phyloP scores from a whole-genome alignment of 768 basidiomycete species.

The Panaeolus cyanescens region DNA sequence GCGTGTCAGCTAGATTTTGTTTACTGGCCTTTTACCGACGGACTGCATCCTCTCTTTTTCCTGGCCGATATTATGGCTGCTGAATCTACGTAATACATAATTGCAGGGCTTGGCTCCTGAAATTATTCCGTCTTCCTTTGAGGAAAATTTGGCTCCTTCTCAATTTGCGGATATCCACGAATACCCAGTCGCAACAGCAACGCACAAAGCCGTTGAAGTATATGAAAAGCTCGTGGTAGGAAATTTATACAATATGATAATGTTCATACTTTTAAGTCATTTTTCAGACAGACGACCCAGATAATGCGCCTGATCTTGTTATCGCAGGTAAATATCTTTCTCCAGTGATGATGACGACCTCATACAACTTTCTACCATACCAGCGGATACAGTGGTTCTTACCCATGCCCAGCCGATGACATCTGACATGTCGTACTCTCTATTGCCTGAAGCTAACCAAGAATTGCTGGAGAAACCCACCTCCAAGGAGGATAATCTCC shows the following conservation, averaged over 20 bases:
- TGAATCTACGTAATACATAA: conserved; percentile 21
- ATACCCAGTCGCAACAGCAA: conserved; percentile 40
- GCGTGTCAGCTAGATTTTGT: conserved; percentile 30
- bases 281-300: conserved; percentile 48
- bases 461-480: conserved; percentile 90
- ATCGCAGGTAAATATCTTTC: conserved; percentile 55
- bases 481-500: conserved; percentile 76
- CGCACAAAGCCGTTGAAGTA: conserved; percentile 38
- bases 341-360: neutral
- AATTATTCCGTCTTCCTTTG: conserved; percentile 56
- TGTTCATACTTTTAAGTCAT: conserved; percentile 72
- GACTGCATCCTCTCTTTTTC: neutral
- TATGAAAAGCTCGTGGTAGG: conserved; percentile 38
- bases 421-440: conserved; percentile 55
- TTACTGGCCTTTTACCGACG: conserved; percentile 2
- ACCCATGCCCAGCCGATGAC: conserved; percentile 68
- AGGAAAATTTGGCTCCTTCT: conserved; percentile 70
- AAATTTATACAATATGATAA: conserved; percentile 24
- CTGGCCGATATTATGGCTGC: neutral
- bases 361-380: conserved; percentile 22
- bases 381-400: conserved; percentile 96
- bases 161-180: conserved; percentile 62
- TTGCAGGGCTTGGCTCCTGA: conserved; percentile 42
- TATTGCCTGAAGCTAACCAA: conserved; percentile 53
- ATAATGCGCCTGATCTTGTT: conserved; percentile 49